These are phyloP conservation scores for Barnettozyma salicaria DNA, from an alignment of 805 yeast genomes.

Conservation along the genomic window DNA sequence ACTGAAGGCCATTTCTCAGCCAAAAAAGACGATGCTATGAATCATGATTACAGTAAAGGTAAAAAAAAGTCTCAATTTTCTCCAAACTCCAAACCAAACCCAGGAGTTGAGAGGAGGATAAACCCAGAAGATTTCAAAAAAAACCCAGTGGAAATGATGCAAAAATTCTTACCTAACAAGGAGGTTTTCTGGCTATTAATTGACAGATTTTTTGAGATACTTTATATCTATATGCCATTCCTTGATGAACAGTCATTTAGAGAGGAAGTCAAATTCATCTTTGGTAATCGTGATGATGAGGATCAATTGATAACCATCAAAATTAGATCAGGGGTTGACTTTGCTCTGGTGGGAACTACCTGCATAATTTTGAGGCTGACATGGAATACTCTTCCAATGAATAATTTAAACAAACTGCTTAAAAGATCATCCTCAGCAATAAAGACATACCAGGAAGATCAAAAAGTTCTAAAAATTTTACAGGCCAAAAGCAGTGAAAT, in stretches of 20 bases:
- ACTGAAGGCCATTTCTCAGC: not conserved
- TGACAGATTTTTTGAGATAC: constrained; percentile 50
- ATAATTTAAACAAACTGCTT: constrained; percentile 23
- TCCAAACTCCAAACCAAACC: constrained; percentile 6
- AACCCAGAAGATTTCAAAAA: constrained; percentile 21
- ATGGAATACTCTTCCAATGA: constrained; percentile 48
- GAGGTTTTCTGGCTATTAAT: constrained; percentile 50
- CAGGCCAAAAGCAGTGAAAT: constrained; percentile 37
- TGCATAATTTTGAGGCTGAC: constrained; percentile 47
- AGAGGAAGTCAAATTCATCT: constrained; percentile 35
- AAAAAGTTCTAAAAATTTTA: constrained; percentile 20
- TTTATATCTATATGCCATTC: constrained; percentile 63
- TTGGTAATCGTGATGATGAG: constrained; percentile 36
- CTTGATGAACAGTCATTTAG: constrained; percentile 53
- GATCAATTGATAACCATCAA: constrained; percentile 26
- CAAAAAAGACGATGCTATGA: not conserved
- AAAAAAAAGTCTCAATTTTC: constrained; percentile 17
- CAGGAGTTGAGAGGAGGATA: constrained; percentile 6
- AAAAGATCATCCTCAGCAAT: constrained; percentile 9
- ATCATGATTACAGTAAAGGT: constrained; percentile 8
- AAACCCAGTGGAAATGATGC: constrained; percentile 30
- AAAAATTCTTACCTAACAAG: constrained; percentile 47
- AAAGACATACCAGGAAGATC: constrained; percentile 20
- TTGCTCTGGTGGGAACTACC: constrained; percentile 45
- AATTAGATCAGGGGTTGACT: constrained; percentile 34